A percentile compares a stretch with the other conserved stretches of the same genome.
These are phyloP conservation scores for Chlamydomonas schloesseri DNA, from an alignment of 139 green algal species.

Conservation along the genomic window DNA sequence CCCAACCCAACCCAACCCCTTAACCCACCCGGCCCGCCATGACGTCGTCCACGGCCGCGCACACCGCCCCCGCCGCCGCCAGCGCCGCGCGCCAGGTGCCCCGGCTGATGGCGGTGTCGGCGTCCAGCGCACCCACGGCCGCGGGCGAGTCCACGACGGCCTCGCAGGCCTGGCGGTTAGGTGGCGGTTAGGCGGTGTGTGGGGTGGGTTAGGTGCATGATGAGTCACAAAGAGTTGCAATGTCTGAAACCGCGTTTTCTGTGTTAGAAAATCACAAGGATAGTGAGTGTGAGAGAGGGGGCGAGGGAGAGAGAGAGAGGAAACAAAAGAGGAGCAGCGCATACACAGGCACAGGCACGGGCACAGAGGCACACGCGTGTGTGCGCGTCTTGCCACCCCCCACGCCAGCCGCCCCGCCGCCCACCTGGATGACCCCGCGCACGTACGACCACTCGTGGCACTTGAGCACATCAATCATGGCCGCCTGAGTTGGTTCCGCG, in stretches of 20 bases:
- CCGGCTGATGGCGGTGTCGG: slow-evolving; percentile 86
- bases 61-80: slow-evolving; percentile 80
- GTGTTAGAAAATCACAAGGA: too few species aligned
- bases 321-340: too few species aligned
- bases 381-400: too few species aligned
- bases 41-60: slow-evolving; percentile 78
- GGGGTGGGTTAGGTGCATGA: not conserved
- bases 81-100: slow-evolving; percentile 82
- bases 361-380: too few species aligned
- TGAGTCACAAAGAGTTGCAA: too few species aligned
- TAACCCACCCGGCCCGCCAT: slow-evolving; percentile 51
- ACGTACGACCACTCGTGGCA: slow-evolving; percentile 94
- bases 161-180: slow-evolving; percentile 56
- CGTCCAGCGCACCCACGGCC: slow-evolving; percentile 79
- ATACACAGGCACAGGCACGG: too few species aligned
- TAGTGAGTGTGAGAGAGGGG: too few species aligned
- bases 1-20: not conserved
- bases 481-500: slow-evolving; percentile 13
- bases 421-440: slow-evolving; percentile 53
- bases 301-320: too few species aligned
- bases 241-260: too few species aligned
- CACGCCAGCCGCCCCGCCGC: not conserved
- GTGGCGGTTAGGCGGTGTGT: not conserved
- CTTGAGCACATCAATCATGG: slow-evolving; percentile 82
- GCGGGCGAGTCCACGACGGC: slow-evolving; percentile 59